phyloP scores from a whole-genome alignment of 31 red algal species.

The Asparagopsis taxiformis region DNA sequence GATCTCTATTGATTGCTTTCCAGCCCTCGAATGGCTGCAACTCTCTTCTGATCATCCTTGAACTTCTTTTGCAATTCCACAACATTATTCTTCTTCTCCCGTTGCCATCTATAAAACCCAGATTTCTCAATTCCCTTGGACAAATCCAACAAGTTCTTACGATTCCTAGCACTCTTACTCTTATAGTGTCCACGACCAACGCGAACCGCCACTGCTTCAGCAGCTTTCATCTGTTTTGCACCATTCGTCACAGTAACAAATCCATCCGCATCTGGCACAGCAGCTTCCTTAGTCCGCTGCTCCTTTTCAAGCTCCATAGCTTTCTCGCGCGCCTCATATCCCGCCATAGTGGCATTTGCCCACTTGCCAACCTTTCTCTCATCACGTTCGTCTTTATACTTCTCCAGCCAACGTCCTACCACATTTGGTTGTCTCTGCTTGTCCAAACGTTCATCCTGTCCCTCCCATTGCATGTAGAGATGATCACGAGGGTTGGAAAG shows the following conservation, averaged over 20 bases:
- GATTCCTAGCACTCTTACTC: slow-evolving; percentile 1
- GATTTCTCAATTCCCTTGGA: slow-evolving; percentile 40
- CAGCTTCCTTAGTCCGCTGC: slow-evolving; percentile 5
- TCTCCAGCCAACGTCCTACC: slow-evolving; percentile 19
- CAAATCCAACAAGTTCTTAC: slow-evolving; percentile 20
- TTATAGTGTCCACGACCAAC: not conserved
- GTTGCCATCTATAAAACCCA: slow-evolving; percentile 58
- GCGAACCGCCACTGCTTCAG: slow-evolving; percentile 4
- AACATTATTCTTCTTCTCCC: slow-evolving; percentile 25
- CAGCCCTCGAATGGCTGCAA: slow-evolving; percentile 37
- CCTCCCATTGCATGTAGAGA: too few relatives aligned
- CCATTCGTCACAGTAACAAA: slow-evolving; percentile 54
- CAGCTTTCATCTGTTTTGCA: slow-evolving; percentile 39
- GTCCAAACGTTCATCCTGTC: slow-evolving; percentile 23
- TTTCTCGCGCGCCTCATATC: slow-evolving; percentile 32
- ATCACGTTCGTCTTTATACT: slow-evolving; percentile 24
- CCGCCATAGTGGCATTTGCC: slow-evolving; percentile 53
- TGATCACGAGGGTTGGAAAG: too few relatives aligned
- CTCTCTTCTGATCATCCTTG: slow-evolving; percentile 30
- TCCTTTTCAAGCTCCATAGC: slow-evolving; percentile 18
- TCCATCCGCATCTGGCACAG: slow-evolving; percentile 43
- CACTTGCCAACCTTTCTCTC: slow-evolving; percentile 24
- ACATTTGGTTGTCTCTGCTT: slow-evolving; percentile 30
- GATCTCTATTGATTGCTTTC: not conserved
- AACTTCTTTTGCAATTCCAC: slow-evolving; percentile 49